Conservation (phyloP, 495 filamentous ascomycete genomes). For the Penicillium mononematosum region DNA sequence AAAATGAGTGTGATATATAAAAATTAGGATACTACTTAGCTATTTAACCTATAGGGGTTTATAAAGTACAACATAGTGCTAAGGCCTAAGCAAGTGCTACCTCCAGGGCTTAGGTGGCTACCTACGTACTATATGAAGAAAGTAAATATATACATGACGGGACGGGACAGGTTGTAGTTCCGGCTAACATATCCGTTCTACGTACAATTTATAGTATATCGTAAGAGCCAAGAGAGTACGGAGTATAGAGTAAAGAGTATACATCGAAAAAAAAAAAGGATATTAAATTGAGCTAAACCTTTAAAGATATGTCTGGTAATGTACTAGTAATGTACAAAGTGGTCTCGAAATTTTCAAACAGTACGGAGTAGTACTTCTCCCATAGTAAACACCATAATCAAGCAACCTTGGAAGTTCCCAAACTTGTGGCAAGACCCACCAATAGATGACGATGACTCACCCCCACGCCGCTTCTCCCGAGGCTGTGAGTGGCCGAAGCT, state of each 20-base stretch:
- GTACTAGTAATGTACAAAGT: background rate
- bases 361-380: background rate
- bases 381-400: slow-evolving; percentile 8
- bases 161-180: too few relatives aligned
- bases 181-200: background rate
- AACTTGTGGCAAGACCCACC: slow-evolving; percentile 1
- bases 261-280: background rate
- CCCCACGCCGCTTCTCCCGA: slow-evolving; percentile 34
- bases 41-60: too few relatives aligned
- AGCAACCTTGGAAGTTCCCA: background rate
- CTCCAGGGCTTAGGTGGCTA: too few relatives aligned
- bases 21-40: too few relatives aligned
- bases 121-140: too few relatives aligned
- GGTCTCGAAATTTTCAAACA: too few relatives aligned
- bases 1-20: too few relatives aligned
- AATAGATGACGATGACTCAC: slow-evolving; percentile 28
- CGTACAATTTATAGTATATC: background rate
- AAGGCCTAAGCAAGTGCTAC: too few relatives aligned
- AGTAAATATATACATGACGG: too few relatives aligned
- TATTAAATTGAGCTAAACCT: background rate
- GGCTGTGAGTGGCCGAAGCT: slow-evolving; percentile 33
- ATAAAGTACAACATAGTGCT: too few relatives aligned
- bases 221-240: background rate
- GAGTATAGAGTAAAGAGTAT: background rate
- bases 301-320: background rate